These are phyloP conservation scores for Pseudogymnoascus sp. DNA, from an alignment of 2,329 filamentous ascomycete species.

Conservation along the genomic window DNA sequence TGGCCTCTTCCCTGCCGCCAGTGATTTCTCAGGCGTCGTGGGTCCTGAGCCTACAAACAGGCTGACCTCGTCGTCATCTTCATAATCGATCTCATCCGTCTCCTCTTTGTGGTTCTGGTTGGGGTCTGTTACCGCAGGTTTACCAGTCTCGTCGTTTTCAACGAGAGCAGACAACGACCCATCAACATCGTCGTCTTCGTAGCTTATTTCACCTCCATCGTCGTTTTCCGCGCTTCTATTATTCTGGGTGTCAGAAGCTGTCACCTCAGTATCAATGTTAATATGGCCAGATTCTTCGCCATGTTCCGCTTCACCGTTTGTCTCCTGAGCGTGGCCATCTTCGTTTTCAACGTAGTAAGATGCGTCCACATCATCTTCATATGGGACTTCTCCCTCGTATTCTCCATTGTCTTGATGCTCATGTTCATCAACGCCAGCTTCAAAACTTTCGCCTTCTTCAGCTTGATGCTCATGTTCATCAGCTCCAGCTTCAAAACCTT, in stretches of 20 bases:
- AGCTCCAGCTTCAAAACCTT: background rate
- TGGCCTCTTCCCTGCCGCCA: background rate
- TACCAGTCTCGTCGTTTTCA: slow-evolving; percentile 28
- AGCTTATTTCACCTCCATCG: slow-evolving; percentile 32
- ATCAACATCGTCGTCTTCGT: slow-evolving; percentile 27
- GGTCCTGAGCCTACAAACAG: slow-evolving; percentile 19
- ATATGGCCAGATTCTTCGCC: background rate
- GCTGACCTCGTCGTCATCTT: slow-evolving; percentile 23
- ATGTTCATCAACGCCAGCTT: slow-evolving; percentile 8
- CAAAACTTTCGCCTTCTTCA: slow-evolving; percentile 2
- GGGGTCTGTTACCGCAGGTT: slow-evolving; percentile 28
- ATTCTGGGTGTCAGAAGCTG: background rate
- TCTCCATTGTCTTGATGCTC: slow-evolving; percentile 10
- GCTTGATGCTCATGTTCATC: background rate
- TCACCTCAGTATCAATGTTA: background rate
- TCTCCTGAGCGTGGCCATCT: background rate
- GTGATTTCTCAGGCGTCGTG: background rate
- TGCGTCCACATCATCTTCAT: background rate
- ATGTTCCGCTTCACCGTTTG: background rate
- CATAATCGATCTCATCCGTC: slow-evolving; percentile 33
- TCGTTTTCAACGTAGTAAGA: background rate
- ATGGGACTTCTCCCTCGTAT: background rate
- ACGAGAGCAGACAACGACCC: slow-evolving; percentile 14
- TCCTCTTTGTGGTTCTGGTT: slow-evolving; percentile 22
- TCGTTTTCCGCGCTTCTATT: slow-evolving; percentile 16